Evolutionary conservation across 2,329 filamentous ascomycete genomes (phyloP).

Genomic region (Pezicula carpinea): DNA sequence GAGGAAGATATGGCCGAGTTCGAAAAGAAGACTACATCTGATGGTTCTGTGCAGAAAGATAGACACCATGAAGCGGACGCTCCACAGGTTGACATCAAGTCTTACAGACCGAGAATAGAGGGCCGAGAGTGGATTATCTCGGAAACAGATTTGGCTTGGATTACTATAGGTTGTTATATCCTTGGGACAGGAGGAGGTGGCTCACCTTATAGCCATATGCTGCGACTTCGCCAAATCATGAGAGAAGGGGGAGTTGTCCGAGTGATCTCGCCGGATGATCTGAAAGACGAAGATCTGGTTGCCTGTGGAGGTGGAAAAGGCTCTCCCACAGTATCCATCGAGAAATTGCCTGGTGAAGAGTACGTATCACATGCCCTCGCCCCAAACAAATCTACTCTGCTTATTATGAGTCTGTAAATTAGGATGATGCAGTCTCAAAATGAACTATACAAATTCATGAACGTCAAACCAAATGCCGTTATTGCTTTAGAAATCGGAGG

Average conservation of each 20-base stretch:
- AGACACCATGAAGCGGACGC: constrained; percentile 10
- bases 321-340: constrained; percentile 55
- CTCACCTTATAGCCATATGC: constrained; percentile 45
- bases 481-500: constrained; percentile 61
- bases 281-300: constrained; percentile 46
- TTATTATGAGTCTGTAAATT: no score
- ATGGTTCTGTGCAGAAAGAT: not conserved
- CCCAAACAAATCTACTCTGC: not conserved
- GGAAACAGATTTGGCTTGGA: constrained; percentile 51
- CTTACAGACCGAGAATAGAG: constrained; percentile 43
- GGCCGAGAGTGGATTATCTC: constrained; percentile 49
- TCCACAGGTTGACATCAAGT: constrained; percentile 30
- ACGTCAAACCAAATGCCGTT: constrained; percentile 45
- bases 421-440: constrained; percentile 41
- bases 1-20: constrained; percentile 21
- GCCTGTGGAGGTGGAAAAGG: constrained; percentile 54
- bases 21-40: constrained; percentile 16
- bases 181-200: constrained; percentile 57
- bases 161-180: constrained; percentile 54
- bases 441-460: constrained; percentile 49
- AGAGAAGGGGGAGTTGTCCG: constrained; percentile 44
- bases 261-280: constrained; percentile 45
- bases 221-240: constrained; percentile 47
- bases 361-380: not conserved
- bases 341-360: constrained; percentile 55